Conservation (phyloP, 345 rosid species). For the Camelina laxa region DNA sequence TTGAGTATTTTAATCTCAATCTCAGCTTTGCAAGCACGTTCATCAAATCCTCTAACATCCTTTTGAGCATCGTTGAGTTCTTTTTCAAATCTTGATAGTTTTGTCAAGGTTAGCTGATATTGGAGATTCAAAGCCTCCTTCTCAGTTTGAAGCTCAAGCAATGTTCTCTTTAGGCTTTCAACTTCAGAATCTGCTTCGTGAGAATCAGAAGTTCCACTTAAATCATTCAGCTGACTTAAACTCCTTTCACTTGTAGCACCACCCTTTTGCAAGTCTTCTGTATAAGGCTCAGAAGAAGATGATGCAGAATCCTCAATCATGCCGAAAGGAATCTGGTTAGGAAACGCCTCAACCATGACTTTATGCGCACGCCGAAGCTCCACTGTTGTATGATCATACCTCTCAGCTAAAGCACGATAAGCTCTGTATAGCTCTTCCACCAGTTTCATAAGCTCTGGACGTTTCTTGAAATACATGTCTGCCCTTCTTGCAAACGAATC, state of each 20-base stretch:
- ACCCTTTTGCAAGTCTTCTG: constrained; percentile 43
- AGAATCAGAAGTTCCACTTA: constrained; percentile 38
- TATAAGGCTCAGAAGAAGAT: constrained; percentile 55
- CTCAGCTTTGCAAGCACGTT: constrained; percentile 80
- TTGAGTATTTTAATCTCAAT: constrained; percentile 72
- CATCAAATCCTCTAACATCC: constrained; percentile 61
- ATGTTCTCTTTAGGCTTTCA: constrained; percentile 59
- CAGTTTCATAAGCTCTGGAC: constrained; percentile 96
- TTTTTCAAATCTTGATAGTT: constrained; percentile 67
- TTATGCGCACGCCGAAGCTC: constrained; percentile 88
- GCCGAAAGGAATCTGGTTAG: constrained; percentile 72
- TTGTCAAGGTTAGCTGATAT: constrained; percentile 69
- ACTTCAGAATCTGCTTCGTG: constrained; percentile 63
- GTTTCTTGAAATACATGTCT: constrained; percentile 98
- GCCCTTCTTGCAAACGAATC: constrained; percentile 99
- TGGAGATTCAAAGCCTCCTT: constrained; percentile 64
- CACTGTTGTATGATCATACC: constrained; percentile 92
- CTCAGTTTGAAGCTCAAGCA: constrained; percentile 73
- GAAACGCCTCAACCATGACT: constrained; percentile 88
- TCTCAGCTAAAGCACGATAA: constrained; percentile 96
- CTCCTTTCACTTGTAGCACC: constrained; percentile 52
- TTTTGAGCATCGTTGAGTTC: constrained; percentile 64
- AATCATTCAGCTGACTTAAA: constrained; percentile 58
- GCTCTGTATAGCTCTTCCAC: constrained; percentile 99
- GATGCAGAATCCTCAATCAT: constrained; percentile 66